Base-by-base conservation (phyloP, 768 basidiomycete genomes). In the Tubosaeta sp. region DNA sequence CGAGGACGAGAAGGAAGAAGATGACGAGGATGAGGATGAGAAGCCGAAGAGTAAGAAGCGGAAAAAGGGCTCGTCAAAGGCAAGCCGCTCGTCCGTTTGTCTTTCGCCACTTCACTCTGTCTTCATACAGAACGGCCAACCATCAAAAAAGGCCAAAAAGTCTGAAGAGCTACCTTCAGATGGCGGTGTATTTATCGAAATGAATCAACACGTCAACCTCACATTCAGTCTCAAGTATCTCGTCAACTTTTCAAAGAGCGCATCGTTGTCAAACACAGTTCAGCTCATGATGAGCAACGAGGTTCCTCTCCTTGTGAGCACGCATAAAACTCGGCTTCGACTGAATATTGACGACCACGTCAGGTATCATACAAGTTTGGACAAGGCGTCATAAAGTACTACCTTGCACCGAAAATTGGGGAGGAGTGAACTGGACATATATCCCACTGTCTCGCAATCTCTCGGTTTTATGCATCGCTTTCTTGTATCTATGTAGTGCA, bases 141-240 rank as follows among this genome's bases (percentile, higher is more conserved):
- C 76, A 26, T 74, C 80, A 48, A 80, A 81, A 66, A 84, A 83
- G 60, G 71, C 68, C n/a, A 86, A 85, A 64, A 82, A 81, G 55
- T 69, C 68, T 0, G 79, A 78, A 8, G 83, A 83, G 17, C 77
- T 80, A 3, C 80, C 81, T 5, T 70, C 74, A 3, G 72, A 73
- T 12, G 81, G 77, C 43, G 77, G 74, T n/a, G 86, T 95, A 44
- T 68, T 73, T 55, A 88, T 97, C 65, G 83, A 89, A 71, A 88
- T 97, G 80, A 91, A 92, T 65, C 85, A 88, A 66, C 84, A 90
- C 57, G 95, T 99, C 56, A 81, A 84, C 39, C 77, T 98, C 45
- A 97, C 94, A 1, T 98, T 98, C 76, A 93, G 91, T 31, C 76
- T 98, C 61, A 98, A 97, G 71, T 99, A 98, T 72, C 85, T 98